Conservation (phyloP, 805 yeast genomes). For the Wickerhamomyces mucosus region DNA sequence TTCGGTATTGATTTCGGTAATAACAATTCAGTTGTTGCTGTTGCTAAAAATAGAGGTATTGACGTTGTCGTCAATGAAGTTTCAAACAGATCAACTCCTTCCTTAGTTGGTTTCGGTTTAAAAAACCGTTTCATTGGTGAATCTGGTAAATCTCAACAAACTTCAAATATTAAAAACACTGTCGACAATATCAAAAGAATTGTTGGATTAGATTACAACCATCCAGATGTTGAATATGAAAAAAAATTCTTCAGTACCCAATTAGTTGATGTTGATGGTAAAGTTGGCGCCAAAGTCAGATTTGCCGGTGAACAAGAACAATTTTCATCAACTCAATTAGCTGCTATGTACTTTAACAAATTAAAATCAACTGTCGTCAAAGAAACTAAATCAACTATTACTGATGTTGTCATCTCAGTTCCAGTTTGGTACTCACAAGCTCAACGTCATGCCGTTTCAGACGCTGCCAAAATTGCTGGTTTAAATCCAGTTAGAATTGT, state of each 20-base stretch:
- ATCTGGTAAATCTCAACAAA: slow-evolving; percentile 91
- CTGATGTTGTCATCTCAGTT: slow-evolving; percentile 88
- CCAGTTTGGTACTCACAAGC: slow-evolving; percentile 96
- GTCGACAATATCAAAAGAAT: slow-evolving; percentile 92
- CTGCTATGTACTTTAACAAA: slow-evolving; percentile 92
- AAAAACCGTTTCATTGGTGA: slow-evolving; percentile 93
- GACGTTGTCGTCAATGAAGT: slow-evolving; percentile 98
- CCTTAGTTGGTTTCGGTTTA: slow-evolving; percentile 82
- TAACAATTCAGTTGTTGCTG: slow-evolving; percentile 85
- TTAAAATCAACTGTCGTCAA: slow-evolving; percentile 68
- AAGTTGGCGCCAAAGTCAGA: slow-evolving; percentile 78
- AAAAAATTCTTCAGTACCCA: slow-evolving; percentile 63
- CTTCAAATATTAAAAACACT: slow-evolving; percentile 92
- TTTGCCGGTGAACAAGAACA: slow-evolving; percentile 68
- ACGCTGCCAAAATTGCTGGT: slow-evolving; percentile 93
- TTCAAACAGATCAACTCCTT: slow-evolving; percentile 93
- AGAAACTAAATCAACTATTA: slow-evolving; percentile 71
- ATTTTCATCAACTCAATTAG: slow-evolving; percentile 82
- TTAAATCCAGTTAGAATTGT: slow-evolving; percentile 97
- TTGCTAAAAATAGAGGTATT: slow-evolving; percentile 97
- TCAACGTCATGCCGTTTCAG: slow-evolving; percentile 93
- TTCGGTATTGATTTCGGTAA: slow-evolving; percentile 98
- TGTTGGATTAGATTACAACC: slow-evolving; percentile 64
- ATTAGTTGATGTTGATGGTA: slow-evolving; percentile 65
- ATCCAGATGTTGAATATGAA: slow-evolving; percentile 74